A percentile compares a stretch with the other conserved stretches of the same genome.
These are phyloP conservation scores for Stereum hirsutum DNA, from an alignment of 1,284 basidiomycete species.

Conservation along the genomic window DNA sequence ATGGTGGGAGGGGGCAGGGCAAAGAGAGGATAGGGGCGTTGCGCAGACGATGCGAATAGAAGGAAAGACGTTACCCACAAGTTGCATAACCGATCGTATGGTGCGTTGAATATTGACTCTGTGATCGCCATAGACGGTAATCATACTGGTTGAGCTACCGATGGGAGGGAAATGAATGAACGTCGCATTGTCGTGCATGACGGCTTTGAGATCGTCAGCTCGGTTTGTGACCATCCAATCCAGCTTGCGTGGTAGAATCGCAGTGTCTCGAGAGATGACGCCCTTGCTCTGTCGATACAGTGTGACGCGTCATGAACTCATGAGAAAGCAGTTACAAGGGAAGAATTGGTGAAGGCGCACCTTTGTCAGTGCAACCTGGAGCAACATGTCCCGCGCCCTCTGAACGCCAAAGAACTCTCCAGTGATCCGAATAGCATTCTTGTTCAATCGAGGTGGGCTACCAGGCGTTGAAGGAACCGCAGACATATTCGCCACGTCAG, in stretches of 20 bases:
- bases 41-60: no score
- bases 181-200: slow-evolving; percentile 96
- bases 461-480: slow-evolving; percentile 27
- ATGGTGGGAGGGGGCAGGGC: no score
- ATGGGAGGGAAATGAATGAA: slow-evolving; percentile 92
- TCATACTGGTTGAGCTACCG: slow-evolving; percentile 84
- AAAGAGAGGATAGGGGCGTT: no score
- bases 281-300: slow-evolving; percentile 65
- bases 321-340: slow-evolving; percentile 1
- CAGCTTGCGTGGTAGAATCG: slow-evolving; percentile 91
- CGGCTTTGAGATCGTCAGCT: slow-evolving; percentile 80
- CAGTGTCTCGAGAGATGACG: slow-evolving; percentile 88
- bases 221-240: slow-evolving; percentile 97
- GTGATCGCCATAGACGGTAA: slow-evolving; percentile 92
- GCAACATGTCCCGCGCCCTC: slow-evolving; percentile 91
- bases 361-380: slow-evolving; percentile 81
- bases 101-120: slow-evolving; percentile 94
- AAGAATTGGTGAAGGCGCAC: slow-evolving; percentile 29
- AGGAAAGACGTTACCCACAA: slow-evolving; percentile 46
- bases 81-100: slow-evolving; percentile 90
- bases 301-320: not conserved
- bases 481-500: slow-evolving; percentile 34
- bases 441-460: slow-evolving; percentile 31
- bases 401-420: slow-evolving; percentile 97
- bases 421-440: slow-evolving; percentile 90